Conservation (phyloP, 768 basidiomycete genomes). For the Lyophyllum semitale region DNA sequence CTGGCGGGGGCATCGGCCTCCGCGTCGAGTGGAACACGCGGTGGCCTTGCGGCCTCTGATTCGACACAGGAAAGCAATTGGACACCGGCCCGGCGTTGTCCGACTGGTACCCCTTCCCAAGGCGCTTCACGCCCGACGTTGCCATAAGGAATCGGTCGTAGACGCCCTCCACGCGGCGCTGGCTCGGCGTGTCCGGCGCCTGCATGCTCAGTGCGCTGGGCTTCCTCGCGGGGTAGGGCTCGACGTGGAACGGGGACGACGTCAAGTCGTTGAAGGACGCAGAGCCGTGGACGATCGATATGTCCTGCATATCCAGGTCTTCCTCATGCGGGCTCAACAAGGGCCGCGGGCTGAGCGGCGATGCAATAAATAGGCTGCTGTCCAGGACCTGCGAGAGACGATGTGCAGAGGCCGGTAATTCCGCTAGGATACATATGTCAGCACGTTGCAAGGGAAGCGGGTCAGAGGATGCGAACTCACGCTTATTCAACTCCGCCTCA, state of each 20-base stretch:
- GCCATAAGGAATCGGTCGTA: conserved; percentile 87
- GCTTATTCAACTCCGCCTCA: conserved; percentile 63
- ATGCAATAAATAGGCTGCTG: conserved; percentile 65
- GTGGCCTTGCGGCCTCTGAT: conserved; percentile 35
- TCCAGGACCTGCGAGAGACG: conserved; percentile 71
- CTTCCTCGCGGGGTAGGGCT: conserved; percentile 60
- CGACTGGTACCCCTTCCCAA: conserved; percentile 83
- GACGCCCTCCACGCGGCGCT: conserved; percentile 66
- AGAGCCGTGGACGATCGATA: conserved; percentile 27
- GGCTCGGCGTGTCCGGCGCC: conserved; percentile 56
- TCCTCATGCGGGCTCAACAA: conserved; percentile 32
- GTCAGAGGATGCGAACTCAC: conserved; percentile 41
- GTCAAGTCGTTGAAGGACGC: conserved; percentile 55
- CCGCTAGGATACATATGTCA: conserved; percentile 27
- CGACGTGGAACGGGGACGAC: conserved; percentile 62
- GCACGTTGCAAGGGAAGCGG: background rate
- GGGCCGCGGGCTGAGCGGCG: conserved; percentile 37
- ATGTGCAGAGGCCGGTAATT: conserved; percentile 43
- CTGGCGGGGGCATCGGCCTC: conserved; percentile 68
- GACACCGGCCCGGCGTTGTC: conserved; percentile 51
- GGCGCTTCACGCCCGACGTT: conserved; percentile 75
- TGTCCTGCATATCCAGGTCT: conserved; percentile 33
- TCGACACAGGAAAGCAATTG: conserved; percentile 29
- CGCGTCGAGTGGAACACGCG: conserved; percentile 50
- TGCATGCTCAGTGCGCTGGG: conserved; percentile 32